phyloP scores from a whole-genome alignment of 805 yeast species.

The Nakazawaea peltata region DNA sequence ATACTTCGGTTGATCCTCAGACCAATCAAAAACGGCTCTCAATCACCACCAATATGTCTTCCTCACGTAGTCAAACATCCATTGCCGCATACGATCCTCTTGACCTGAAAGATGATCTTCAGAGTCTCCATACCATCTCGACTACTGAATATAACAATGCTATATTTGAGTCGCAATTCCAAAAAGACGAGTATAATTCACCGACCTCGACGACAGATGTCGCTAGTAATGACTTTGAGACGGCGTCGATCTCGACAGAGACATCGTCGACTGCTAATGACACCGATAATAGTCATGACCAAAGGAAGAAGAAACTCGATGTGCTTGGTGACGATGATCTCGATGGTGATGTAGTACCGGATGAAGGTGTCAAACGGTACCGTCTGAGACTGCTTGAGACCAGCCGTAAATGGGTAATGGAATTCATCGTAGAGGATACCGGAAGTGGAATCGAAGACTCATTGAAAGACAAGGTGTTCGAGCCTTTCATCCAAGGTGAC shows the following conservation, averaged over 20 bases:
- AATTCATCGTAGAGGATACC: conserved; percentile 75
- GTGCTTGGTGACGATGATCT: background rate
- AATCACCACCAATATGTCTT: background rate
- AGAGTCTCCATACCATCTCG: conserved; percentile 19
- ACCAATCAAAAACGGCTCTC: background rate
- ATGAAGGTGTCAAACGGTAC: conserved; percentile 9
- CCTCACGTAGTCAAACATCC: background rate
- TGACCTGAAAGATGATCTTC: conserved; percentile 12
- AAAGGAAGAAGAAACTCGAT: too few species aligned
- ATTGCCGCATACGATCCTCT: background rate
- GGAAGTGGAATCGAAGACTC: conserved; percentile 92
- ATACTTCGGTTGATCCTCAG: background rate
- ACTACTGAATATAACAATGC: conserved; percentile 30
- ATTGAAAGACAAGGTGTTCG: conserved; percentile 78
- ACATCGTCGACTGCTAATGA: background rate
- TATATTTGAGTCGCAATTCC: conserved; percentile 34
- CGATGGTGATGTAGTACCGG: too few species aligned
- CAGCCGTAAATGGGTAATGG: conserved; percentile 47
- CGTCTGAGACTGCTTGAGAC: conserved; percentile 16
- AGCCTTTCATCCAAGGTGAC: conserved; percentile 96
- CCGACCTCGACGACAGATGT: conserved; percentile 11
- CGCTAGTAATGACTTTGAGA: too few species aligned
- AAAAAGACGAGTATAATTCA: conserved; percentile 7
- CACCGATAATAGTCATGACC: too few species aligned
- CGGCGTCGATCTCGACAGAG: background rate